Evolutionary conservation across 441 rosid species (phyloP).

Genomic region (Erodium texanum): DNA sequence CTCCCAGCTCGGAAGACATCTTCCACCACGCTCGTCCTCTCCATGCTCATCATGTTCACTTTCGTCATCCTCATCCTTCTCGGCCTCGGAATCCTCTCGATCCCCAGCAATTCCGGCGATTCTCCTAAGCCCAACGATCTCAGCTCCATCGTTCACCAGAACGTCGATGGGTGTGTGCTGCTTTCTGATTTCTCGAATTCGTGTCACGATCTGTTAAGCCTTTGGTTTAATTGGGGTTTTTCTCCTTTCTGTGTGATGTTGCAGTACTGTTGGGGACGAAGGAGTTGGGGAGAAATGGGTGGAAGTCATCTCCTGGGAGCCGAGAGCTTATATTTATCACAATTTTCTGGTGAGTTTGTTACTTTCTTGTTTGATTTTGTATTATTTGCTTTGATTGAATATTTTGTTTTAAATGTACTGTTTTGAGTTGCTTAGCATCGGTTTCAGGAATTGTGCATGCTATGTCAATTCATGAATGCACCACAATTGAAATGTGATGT

Average conservation of each 20-base stretch:
- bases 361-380: not conserved
- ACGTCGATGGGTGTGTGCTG: conserved; percentile 9
- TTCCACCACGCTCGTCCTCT: conserved; percentile 17
- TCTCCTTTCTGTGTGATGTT: not conserved
- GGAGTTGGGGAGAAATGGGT: conserved; percentile 25
- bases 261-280: conserved; percentile 14
- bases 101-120: conserved; percentile 17
- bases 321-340: conserved; percentile 23
- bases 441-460: not conserved
- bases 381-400: not conserved
- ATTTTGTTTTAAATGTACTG: not conserved
- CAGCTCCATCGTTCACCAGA: conserved; percentile 15
- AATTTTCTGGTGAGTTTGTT: conserved; percentile 20
- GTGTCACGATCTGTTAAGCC: not conserved
- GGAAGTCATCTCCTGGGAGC: conserved; percentile 29
- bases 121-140: conserved; percentile 17
- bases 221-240: too few relatives aligned
- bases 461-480: not conserved
- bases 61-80: conserved; percentile 22
- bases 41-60: conserved; percentile 21
- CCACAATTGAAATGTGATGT: not conserved
- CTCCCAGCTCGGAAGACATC: conserved; percentile 19
- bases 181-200: not conserved
- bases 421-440: not conserved
- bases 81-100: conserved; percentile 22